Base-by-base conservation (phyloP, 495 filamentous ascomycete species). In the Penicillium silybi region DNA sequence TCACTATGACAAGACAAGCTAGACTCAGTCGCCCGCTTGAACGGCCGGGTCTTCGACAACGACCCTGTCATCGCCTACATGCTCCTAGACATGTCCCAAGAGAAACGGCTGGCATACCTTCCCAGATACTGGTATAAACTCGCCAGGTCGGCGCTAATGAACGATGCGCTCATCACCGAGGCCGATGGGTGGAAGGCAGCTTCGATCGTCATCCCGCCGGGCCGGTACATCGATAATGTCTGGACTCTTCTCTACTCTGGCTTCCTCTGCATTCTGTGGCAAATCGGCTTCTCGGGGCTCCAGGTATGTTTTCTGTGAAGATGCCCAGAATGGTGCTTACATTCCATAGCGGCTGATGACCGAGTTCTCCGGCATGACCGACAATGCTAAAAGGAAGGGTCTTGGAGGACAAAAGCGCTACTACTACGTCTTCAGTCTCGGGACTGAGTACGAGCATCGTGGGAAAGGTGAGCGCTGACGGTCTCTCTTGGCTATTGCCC, bases 351-450 rank as follows among this genome's bases (percentile, higher is more conserved):
- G 64, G 1, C 50, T 67, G 3, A 60, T 56, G 62, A 54, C 41
- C 1, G 62, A 67, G n/a, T 58, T 65, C 41, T 65, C 58, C 1
- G 59, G 59, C 13, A 60, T 65, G 64, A 58, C 59, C 18, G 57
- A 65, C 23, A 54, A 60, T 9, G 64, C 64, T 4, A 67, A 63
- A 22, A 52, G 35, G 46, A 61, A 51, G 6, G 64, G 59, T 15
- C 54, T 67, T 0, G 54, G 41, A 6, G 62, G 62, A 26, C 52
- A 65, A 8, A 56, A 46, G 32, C 42, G 27, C 2, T 67, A 62
- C 35, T 67, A 67, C 42, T 67, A 67, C 40, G 32, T 67, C 35
- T 67, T 65, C 44, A 65, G 56, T 32, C 53, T 67, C 15, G 62
- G 64, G 0, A 67, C 64, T 4, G 62, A 67, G 39, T 38, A 32